Conservation (phyloP, 192 early-diverging fungal genomes). For the Dissophora ornata region DNA sequence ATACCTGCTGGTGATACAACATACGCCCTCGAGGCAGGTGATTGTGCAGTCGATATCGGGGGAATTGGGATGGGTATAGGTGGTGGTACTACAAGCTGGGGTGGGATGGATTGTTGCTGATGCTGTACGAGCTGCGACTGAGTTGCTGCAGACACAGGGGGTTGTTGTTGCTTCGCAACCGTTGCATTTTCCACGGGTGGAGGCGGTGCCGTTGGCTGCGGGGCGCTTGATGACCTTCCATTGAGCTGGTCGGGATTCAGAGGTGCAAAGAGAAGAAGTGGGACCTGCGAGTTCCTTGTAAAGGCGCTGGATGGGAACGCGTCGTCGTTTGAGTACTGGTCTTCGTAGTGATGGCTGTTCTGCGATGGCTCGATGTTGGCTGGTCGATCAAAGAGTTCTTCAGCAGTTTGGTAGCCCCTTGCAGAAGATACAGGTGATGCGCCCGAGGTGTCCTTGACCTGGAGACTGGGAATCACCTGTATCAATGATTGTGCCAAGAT, state of each 20-base stretch:
- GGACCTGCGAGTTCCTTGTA: slow-evolving; percentile 6
- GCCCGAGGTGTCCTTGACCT: slow-evolving; percentile 38
- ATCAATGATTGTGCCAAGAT: slow-evolving; percentile 47
- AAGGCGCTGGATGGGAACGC: slow-evolving; percentile 36
- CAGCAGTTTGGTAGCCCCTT: slow-evolving; percentile 44
- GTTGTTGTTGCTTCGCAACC: slow-evolving; percentile 1
- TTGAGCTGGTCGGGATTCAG: slow-evolving; percentile 42
- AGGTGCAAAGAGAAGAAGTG: slow-evolving; percentile 41
- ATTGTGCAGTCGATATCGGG: slow-evolving; percentile 13
- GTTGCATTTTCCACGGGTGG: slow-evolving; percentile 5
- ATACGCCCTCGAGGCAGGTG: slow-evolving; percentile 6
- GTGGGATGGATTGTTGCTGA: not conserved
- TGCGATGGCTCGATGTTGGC: slow-evolving; percentile 32
- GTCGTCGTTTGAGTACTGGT: slow-evolving; percentile 17
- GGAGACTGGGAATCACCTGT: slow-evolving; percentile 46
- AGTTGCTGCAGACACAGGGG: too few relatives aligned
- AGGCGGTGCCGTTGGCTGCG: slow-evolving; percentile 28
- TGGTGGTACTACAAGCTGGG: slow-evolving; percentile 5
- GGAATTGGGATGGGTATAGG: slow-evolving; percentile 25
- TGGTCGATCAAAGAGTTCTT: slow-evolving; percentile 51
- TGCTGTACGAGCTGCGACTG: slow-evolving; percentile 4
- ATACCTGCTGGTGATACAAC: slow-evolving; percentile 2
- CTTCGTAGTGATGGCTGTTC: slow-evolving; percentile 22
- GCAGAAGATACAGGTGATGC: slow-evolving; percentile 19
- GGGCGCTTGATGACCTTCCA: slow-evolving; percentile 14